These are phyloP conservation scores for Vigna mungo DNA, from an alignment of 306 rosid species.

Conservation along the genomic window DNA sequence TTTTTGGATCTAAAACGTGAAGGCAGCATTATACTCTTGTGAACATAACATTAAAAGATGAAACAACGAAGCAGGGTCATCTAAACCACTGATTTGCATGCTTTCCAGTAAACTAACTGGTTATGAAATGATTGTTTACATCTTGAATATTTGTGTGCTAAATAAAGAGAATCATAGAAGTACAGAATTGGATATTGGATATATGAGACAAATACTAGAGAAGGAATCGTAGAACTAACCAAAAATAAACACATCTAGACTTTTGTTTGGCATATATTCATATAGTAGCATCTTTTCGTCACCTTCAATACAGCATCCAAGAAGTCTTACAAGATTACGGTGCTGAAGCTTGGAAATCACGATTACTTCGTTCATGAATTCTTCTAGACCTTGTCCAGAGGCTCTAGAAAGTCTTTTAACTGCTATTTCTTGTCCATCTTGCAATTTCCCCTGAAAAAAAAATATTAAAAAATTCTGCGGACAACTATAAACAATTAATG, in stretches of 20 bases:
- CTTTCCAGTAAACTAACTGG: not conserved
- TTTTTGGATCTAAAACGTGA: slow-evolving; percentile 5
- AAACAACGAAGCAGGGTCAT: not conserved
- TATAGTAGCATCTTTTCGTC: slow-evolving; percentile 33
- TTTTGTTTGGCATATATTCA: slow-evolving; percentile 41
- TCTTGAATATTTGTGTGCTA: not conserved
- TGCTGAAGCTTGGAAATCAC: slow-evolving; percentile 50
- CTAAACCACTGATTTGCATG: not conserved
- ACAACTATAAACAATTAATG: not conserved
- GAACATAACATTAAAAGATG: not conserved
- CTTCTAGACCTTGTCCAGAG: slow-evolving; percentile 46
- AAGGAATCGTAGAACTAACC: slow-evolving; percentile 27
- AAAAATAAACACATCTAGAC: slow-evolving; percentile 39
- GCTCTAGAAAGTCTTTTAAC: slow-evolving; percentile 50
- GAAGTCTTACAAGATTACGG: slow-evolving; percentile 47
- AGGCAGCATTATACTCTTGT: not conserved
- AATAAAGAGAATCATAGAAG: not conserved
- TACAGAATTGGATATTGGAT: not conserved
- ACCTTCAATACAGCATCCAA: slow-evolving; percentile 41
- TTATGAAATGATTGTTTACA: not conserved
- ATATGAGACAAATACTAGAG: not conserved
- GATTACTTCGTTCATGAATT: slow-evolving; percentile 47
- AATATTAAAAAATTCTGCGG: not conserved
- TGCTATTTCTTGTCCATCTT: slow-evolving; percentile 43
- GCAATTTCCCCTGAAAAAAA: slow-evolving; percentile 32